A percentile compares a stretch with the other conserved stretches of the same genome.
Evolutionary conservation across 2,329 filamentous ascomycete genomes (phyloP).

Genomic region (Bipolaris oryzae): DNA sequence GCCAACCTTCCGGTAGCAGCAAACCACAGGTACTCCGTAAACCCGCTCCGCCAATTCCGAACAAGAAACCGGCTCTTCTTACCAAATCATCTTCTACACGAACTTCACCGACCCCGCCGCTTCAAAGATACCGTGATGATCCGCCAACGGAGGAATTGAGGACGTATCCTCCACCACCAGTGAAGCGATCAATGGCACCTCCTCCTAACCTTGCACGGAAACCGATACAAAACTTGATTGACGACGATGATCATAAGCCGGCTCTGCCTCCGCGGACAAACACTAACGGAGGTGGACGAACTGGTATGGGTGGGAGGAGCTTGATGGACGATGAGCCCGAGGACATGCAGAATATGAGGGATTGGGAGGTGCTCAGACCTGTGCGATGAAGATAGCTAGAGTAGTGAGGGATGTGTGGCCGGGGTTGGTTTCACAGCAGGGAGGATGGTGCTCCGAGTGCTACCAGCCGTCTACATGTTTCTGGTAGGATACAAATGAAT

Average conservation of each 20-base stretch:
- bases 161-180: constrained; percentile 23
- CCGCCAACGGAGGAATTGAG: constrained; percentile 8
- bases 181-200: constrained; percentile 37
- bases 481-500: background rate
- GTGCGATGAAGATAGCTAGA: constrained; percentile 1
- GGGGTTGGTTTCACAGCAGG: background rate
- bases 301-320: constrained; percentile 27
- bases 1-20: constrained; percentile 12
- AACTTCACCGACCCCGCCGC: constrained; percentile 14
- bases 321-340: constrained; percentile 47
- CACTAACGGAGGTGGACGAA: constrained; percentile 29
- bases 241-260: constrained; percentile 28
- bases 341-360: constrained; percentile 41
- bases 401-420: background rate
- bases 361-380: constrained; percentile 50
- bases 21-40: constrained; percentile 40
- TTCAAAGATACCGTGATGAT: constrained; percentile 34
- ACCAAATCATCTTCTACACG: constrained; percentile 17
- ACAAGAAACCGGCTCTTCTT: constrained; percentile 42
- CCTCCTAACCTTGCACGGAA: constrained; percentile 21
- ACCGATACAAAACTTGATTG: constrained; percentile 28
- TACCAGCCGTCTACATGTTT: background rate
- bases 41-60: constrained; percentile 41
- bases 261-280: constrained; percentile 43
- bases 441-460: background rate